Conservation (phyloP, 352 stramenopile genomes). For the Thalassiosira oceanica region DNA sequence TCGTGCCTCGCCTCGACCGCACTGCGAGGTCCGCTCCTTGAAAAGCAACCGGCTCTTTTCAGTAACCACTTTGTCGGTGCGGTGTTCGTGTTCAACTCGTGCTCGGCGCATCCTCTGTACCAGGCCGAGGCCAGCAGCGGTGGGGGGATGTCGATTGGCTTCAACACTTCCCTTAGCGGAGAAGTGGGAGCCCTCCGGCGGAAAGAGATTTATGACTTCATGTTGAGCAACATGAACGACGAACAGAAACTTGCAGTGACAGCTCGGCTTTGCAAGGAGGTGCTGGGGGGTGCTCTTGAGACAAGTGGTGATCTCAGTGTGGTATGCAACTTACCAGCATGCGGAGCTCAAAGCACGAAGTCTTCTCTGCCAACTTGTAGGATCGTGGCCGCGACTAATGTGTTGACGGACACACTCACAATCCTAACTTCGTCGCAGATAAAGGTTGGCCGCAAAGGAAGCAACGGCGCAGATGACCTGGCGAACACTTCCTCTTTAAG, state of each 20-base stretch:
- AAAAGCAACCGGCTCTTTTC: constrained; percentile 92
- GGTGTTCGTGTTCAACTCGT: constrained; percentile 94
- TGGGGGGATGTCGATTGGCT: constrained; percentile 66
- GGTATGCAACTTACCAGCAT: constrained; percentile 43
- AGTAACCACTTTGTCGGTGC: constrained; percentile 96
- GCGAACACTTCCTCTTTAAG: constrained; percentile 50
- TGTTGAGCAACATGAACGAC: constrained; percentile 92
- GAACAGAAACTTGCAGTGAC: constrained; percentile 95
- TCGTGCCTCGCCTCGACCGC: constrained; percentile 90
- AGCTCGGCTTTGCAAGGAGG: constrained; percentile 90
- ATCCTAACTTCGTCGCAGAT: constrained; percentile 85
- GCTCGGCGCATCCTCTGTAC: constrained; percentile 82
- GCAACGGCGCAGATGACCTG: constrained; percentile 80
- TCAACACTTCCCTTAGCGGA: constrained; percentile 68
- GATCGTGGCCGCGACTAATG: constrained; percentile 61
- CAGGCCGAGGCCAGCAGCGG: constrained; percentile 48
- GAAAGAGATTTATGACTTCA: constrained; percentile 89
- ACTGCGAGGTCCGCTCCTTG: constrained; percentile 87
- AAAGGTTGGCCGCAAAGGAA: constrained; percentile 82
- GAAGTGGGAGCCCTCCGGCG: constrained; percentile 67
- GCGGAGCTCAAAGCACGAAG: background rate
- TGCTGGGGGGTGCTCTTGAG: constrained; percentile 88
- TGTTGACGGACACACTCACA: constrained; percentile 84
- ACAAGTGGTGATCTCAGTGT: constrained; percentile 56
- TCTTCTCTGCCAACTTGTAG: constrained; percentile 19